Percentiles rank a stretch among this genome's conserved stretches.
Evolutionary conservation across 768 basidiomycete genomes (phyloP).

Genomic region (Pleurotus eryngii): DNA sequence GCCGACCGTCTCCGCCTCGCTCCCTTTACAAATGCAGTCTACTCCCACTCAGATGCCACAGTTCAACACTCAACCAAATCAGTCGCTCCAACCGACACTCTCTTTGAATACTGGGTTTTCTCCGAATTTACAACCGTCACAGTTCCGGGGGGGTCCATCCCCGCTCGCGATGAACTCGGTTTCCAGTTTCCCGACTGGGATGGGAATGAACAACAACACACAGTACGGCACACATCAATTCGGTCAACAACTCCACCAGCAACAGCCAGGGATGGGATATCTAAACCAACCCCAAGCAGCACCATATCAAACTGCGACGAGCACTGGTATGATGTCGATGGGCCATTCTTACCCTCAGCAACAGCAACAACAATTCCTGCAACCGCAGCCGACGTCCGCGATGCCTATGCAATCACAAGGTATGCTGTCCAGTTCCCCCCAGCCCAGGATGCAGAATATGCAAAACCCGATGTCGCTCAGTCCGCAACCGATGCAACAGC

Average conservation of each 20-base stretch:
- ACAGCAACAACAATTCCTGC: slow-evolving; percentile 8
- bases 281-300: not conserved
- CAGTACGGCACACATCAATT: too few relatives aligned
- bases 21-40: slow-evolving; percentile 46
- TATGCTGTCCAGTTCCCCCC: not conserved
- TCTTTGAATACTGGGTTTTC: not conserved
- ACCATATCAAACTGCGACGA: not conserved
- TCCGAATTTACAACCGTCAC: not conserved
- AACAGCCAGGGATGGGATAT: not conserved
- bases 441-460: not conserved
- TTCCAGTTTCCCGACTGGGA: not conserved
- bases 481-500: not conserved
- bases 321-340: not conserved
- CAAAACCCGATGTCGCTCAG: slow-evolving; percentile 1
- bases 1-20: slow-evolving; percentile 43
- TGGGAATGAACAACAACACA: not conserved
- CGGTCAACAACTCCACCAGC: too few relatives aligned
- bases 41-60: not conserved
- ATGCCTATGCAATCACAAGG: slow-evolving; percentile 1
- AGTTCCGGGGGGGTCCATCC: not conserved
- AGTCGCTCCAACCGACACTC: not conserved
- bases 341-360: too few relatives aligned
- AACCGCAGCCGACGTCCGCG: slow-evolving; percentile 8
- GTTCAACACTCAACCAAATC: not conserved
- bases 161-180: not conserved